Conservation (phyloP, 2,329 filamentous ascomycete genomes). For the Blastomyces silverae region DNA sequence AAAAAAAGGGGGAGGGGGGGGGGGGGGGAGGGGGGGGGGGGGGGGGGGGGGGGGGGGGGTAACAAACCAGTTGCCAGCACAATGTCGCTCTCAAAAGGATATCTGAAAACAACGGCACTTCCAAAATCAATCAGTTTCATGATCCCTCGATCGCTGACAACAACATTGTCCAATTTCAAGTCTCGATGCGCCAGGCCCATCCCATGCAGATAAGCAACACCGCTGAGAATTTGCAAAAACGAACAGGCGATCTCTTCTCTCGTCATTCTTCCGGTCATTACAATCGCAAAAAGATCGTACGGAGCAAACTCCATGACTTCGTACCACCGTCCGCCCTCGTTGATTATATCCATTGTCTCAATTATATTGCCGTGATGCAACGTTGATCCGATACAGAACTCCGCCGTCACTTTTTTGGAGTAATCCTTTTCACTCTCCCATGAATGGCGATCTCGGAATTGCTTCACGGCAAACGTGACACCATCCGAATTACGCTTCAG, state of each 20-base stretch:
- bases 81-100: slow-evolving; percentile 89
- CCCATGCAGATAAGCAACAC: slow-evolving; percentile 87
- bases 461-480: slow-evolving; percentile 94
- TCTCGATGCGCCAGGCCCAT: slow-evolving; percentile 94
- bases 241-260: slow-evolving; percentile 84
- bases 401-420: slow-evolving; percentile 94
- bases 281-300: slow-evolving; percentile 91
- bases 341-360: slow-evolving; percentile 92
- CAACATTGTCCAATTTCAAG: slow-evolving; percentile 94
- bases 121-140: slow-evolving; percentile 99
- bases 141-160: slow-evolving; percentile 90
- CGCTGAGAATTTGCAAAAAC: slow-evolving; percentile 89
- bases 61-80: slow-evolving; percentile 70
- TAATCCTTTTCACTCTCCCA: slow-evolving; percentile 96
- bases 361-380: slow-evolving; percentile 97
- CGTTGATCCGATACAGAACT: slow-evolving; percentile 96
- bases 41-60: not conserved
- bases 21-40: no score
- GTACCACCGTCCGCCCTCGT: slow-evolving; percentile 91
- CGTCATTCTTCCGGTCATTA: slow-evolving; percentile 98
- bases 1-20: no score
- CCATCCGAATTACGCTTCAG: slow-evolving; percentile 91
- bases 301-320: slow-evolving; percentile 99
- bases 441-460: slow-evolving; percentile 83
- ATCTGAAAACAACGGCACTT: slow-evolving; percentile 92